These are phyloP conservation scores for Lepidium africanum DNA, from an alignment of 345 rosid genomes.

Conservation along the genomic window DNA sequence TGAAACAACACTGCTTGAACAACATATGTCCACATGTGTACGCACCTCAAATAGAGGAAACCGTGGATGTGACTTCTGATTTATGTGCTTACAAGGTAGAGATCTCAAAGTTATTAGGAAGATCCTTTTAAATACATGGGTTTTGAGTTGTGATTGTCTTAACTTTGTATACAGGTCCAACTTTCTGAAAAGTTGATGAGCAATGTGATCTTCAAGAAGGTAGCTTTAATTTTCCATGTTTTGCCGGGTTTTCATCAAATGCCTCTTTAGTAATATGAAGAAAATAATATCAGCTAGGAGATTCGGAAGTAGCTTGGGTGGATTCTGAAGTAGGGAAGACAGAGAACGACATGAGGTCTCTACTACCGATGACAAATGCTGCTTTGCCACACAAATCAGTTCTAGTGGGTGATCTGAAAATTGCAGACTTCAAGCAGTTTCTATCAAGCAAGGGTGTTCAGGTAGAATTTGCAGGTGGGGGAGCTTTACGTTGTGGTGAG, in stretches of 20 bases:
- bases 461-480: constrained; percentile 94
- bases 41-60: constrained; percentile 88
- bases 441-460: constrained; percentile 89
- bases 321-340: constrained; percentile 90
- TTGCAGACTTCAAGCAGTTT: constrained; percentile 91
- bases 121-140: background rate
- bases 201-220: constrained; percentile 92
- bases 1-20: constrained; percentile 89
- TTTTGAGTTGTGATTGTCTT: background rate
- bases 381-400: constrained; percentile 77
- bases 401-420: constrained; percentile 83
- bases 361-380: constrained; percentile 53
- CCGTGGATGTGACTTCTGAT: constrained; percentile 90
- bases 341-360: constrained; percentile 53
- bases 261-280: background rate
- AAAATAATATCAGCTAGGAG: constrained; percentile 59
- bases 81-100: constrained; percentile 91
- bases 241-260: background rate
- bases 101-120: background rate
- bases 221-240: constrained; percentile 12
- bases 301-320: constrained; percentile 87
- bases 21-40: constrained; percentile 81
- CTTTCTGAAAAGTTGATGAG: constrained; percentile 96
- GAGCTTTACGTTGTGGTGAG: constrained; percentile 90
- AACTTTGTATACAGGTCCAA: constrained; percentile 57